Base-by-base conservation (phyloP, 495 filamentous ascomycete genomes). In the Talaromyces thailandensis region DNA sequence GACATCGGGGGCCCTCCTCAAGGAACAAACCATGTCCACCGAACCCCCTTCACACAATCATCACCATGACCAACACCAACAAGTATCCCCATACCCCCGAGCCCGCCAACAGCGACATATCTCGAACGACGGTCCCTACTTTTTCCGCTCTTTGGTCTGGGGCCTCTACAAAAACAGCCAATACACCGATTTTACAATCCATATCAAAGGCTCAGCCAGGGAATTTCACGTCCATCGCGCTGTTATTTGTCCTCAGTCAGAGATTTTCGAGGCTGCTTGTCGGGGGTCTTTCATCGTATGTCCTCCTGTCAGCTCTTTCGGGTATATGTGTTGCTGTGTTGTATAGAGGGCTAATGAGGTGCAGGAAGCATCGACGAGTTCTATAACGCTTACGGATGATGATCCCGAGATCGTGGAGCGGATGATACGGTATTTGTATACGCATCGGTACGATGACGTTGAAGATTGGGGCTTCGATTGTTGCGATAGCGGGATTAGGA, bases 141-240 rank as follows among this genome's bases (percentile, higher is more conserved):
- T 52, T 60, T 61, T 61, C 45, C 59, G 59, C 25, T 29, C 59
- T 2, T 3, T 61, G 59, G 32, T 61, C 16, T 61, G 59, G 59
- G 26, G 28, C 28, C 29, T 61, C 18, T 61, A 61, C 28, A 25
- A 61, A 32, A 45, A 52, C 57, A 12, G 63, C 28, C n/a, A 62
- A 51, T 74, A 71, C 66, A 67, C 70, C 29, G 73, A 77, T 58
- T 62, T 78, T 8, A 67, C 62, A 2, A 67, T 78, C 43, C 60
- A 23, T n/a, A 71, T 71, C 61, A 61, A 66, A 4, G 62, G 51
- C 3, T 61, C 26, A 1, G 43, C 2, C 24, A 60, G 64, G 8
- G 52, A 63, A 14, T 75, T 71, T 60, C 61, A 67, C 1, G 73
- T 72, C n/a, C 75, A 79, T 59, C 68, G 71, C 4, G 63, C 63